A percentile compares a stretch with the other conserved stretches of the same genome.
Conservation (phyloP, 169 alveolate species). For the Plasmodium fragile region DNA sequence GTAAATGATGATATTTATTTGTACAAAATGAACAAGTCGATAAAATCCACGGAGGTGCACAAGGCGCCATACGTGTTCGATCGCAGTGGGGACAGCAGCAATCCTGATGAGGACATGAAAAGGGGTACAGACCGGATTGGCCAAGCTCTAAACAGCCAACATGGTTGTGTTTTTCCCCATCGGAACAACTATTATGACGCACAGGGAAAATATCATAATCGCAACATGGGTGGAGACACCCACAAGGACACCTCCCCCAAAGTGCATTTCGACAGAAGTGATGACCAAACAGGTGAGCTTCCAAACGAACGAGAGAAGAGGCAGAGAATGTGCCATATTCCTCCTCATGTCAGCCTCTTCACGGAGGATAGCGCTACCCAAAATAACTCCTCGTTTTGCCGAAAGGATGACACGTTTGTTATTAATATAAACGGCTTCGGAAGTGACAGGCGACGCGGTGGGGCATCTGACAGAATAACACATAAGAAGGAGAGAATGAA, state of each 20-base stretch:
- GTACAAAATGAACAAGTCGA: slow-evolving; percentile 29
- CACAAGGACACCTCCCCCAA: not conserved
- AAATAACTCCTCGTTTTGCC: slow-evolving; percentile 1
- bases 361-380: not conserved
- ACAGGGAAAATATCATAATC: not conserved
- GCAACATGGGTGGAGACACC: not conserved
- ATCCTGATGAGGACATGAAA: not conserved
- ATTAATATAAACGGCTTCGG: not conserved
- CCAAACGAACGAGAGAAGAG: not conserved
- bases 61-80: slow-evolving; percentile 19
- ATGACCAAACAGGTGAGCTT: not conserved
- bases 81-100: not conserved
- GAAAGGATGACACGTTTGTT: not conserved
- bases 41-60: slow-evolving; percentile 24
- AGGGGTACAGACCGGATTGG: not conserved
- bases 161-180: not conserved
- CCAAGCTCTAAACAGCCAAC: not conserved
- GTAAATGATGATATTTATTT: slow-evolving; percentile 36
- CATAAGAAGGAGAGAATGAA: not conserved
- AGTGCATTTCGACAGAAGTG: not conserved
- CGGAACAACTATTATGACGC: not conserved
- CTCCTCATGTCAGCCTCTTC: not conserved
- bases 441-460: not conserved
- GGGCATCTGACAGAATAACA: not conserved
- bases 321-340: not conserved